Base-by-base conservation (phyloP, 2,329 filamentous ascomycete species). In the Hypomyces perniciosus region DNA sequence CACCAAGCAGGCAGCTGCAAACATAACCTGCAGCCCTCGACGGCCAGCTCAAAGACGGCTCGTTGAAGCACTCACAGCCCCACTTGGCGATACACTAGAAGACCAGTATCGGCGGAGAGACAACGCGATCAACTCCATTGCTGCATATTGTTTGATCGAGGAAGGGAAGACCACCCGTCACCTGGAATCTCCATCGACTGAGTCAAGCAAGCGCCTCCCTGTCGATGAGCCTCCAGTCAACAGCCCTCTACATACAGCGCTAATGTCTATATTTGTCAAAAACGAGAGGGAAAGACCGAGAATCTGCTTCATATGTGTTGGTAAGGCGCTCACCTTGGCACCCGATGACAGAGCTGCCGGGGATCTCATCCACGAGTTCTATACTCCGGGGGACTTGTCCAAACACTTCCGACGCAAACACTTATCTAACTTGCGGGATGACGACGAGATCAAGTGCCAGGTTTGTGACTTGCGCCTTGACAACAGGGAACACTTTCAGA, bases 31-130 rank as follows among this genome's bases (percentile, higher is more conserved):
- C 48, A 30, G 13, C 29, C 45, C 45, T 50, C 30, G 50, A 34
- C 34, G 46, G n/a, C 58, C 44, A 26, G 55, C 49, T 39, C 38
- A 60, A 44, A 57, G 52, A 43, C 46, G 52, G 26, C 44, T 60
- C 10, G 34, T 59, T 28, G 41, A 46, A 43, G 50, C 48, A 26
- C 49, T 60, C 5, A 56, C 38, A 20, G 45, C 51, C 26, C 51
- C 43, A 40, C 37, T 50, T 8, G 37, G 44, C 5, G 28, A 40
- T 5, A 55, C 43, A 37, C 44, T 56, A 10, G 33, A 57, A 33
- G 53, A 30, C 8, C 31, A 59, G 8, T 57, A 58, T 33, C 7
- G 31, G 34, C 42, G 47, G 3, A 50, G 55, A 31, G 46, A 57
- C 13, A 44, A 51, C 5, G 45, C 49, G 3, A 58, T 59, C 27